Conservation (phyloP, 306 rosid species). For the Pterocarpus santalinus region DNA sequence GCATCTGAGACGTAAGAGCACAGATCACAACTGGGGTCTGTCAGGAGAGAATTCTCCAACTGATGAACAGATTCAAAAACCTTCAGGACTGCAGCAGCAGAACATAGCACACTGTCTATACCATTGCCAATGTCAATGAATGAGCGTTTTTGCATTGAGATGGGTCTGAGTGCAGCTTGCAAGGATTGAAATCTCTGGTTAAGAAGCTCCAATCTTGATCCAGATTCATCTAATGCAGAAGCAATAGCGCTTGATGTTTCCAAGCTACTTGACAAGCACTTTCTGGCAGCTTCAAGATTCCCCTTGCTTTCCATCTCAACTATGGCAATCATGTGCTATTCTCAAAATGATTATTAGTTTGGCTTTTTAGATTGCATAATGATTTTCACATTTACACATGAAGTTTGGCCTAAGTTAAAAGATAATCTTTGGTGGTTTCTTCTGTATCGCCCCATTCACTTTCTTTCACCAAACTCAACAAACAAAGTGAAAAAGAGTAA, state of each 20-base stretch:
- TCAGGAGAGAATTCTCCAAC: slow-evolving; percentile 62
- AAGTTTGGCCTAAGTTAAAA: slow-evolving; percentile 46
- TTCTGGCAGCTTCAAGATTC: slow-evolving; percentile 59
- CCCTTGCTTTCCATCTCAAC: slow-evolving; percentile 54
- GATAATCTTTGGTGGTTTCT: slow-evolving; percentile 54
- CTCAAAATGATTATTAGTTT: slow-evolving; percentile 46
- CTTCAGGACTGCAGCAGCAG: slow-evolving; percentile 68
- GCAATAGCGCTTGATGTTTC: slow-evolving; percentile 62
- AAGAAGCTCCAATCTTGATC: slow-evolving; percentile 60
- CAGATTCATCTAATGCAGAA: slow-evolving; percentile 59
- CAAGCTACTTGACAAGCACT: slow-evolving; percentile 63
- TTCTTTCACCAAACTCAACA: slow-evolving; percentile 86
- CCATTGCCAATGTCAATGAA: slow-evolving; percentile 52
- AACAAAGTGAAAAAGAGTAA: slow-evolving; percentile 58
- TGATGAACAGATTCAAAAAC: slow-evolving; percentile 64
- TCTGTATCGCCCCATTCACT: slow-evolving; percentile 52
- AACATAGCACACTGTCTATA: slow-evolving; percentile 68
- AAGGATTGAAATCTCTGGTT: slow-evolving; percentile 54
- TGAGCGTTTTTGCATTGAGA: slow-evolving; percentile 41
- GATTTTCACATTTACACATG: neutral
- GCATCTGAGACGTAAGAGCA: slow-evolving; percentile 55
- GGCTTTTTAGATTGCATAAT: slow-evolving; percentile 45
- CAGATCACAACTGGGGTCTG: slow-evolving; percentile 59
- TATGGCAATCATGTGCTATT: slow-evolving; percentile 44
- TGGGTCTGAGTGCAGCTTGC: slow-evolving; percentile 56